Evolutionary conservation across 31 red algal species (phyloP).

Genomic region (Asparagopsis taxiformis): DNA sequence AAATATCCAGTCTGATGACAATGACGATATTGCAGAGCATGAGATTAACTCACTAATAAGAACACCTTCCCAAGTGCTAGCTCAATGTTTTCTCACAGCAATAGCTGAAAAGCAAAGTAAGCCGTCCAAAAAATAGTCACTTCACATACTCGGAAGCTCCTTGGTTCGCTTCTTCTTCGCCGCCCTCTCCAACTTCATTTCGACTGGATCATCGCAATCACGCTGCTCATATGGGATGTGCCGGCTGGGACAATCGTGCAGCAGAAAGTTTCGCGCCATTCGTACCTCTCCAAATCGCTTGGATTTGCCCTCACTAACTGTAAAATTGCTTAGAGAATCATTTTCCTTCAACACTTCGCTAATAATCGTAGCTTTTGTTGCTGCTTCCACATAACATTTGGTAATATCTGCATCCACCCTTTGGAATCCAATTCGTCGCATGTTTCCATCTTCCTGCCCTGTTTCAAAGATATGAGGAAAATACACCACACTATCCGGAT

Average conservation of each 20-base stretch:
- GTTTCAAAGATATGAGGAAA: slow-evolving; percentile 39
- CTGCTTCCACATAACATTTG: slow-evolving; percentile 19
- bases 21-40: too few relatives aligned
- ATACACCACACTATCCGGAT: slow-evolving; percentile 36
- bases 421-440: slow-evolving; percentile 12
- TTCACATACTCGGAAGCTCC: too few relatives aligned
- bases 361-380: slow-evolving; percentile 46
- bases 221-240: slow-evolving; percentile 33
- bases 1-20: too few relatives aligned
- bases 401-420: slow-evolving; percentile 24
- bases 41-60: too few relatives aligned
- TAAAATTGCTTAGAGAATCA: slow-evolving; percentile 9
- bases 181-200: slow-evolving; percentile 17
- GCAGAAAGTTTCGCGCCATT: slow-evolving; percentile 16
- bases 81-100: too few relatives aligned
- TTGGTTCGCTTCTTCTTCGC: slow-evolving; percentile 6
- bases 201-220: slow-evolving; percentile 27
- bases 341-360: slow-evolving; percentile 23
- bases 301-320: not conserved
- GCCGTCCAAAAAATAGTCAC: too few relatives aligned
- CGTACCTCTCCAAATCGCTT: slow-evolving; percentile 22
- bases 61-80: too few relatives aligned
- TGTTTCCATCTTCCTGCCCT: not conserved
- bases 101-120: too few relatives aligned
- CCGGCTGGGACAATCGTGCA: slow-evolving; percentile 7